A percentile compares a stretch with the other conserved stretches of the same genome.
phyloP scores from a whole-genome alignment of 1,139 yeast species.

The Candida mesenterica region DNA sequence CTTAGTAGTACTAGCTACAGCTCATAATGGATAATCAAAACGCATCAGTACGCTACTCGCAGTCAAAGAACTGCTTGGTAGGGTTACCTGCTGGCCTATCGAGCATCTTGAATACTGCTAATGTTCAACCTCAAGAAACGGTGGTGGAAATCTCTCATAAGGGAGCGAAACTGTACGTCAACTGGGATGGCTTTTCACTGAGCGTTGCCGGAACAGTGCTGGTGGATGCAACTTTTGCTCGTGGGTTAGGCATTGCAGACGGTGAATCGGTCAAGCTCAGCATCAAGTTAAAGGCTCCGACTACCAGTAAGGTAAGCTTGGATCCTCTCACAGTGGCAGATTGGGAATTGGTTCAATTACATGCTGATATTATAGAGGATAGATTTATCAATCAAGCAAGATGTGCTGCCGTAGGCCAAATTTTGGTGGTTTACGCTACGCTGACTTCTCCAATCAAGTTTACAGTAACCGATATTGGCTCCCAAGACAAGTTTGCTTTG shows the following conservation, averaged over 20 bases:
- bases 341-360: constrained; percentile 88
- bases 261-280: constrained; percentile 40
- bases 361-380: constrained; percentile 75
- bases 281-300: constrained; percentile 45
- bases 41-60: constrained; percentile 29
- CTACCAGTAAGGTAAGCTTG: constrained; percentile 61
- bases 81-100: constrained; percentile 56
- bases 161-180: constrained; percentile 48
- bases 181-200: constrained; percentile 77
- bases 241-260: constrained; percentile 51
- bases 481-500: constrained; percentile 47
- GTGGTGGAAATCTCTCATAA: constrained; percentile 44
- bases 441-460: constrained; percentile 63
- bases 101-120: constrained; percentile 49
- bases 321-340: constrained; percentile 80
- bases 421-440: constrained; percentile 70
- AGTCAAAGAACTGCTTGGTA: constrained; percentile 53
- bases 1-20: constrained; percentile 4
- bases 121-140: constrained; percentile 60
- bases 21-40: constrained; percentile 38
- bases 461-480: constrained; percentile 59
- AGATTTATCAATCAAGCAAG: constrained; percentile 77
- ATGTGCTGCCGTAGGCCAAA: constrained; percentile 62
- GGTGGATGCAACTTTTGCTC: constrained; percentile 41
- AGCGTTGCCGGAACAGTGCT: constrained; percentile 31